phyloP scores from a whole-genome alignment of 2,329 filamentous ascomycete species.

The Colletotrichum costaricense region DNA sequence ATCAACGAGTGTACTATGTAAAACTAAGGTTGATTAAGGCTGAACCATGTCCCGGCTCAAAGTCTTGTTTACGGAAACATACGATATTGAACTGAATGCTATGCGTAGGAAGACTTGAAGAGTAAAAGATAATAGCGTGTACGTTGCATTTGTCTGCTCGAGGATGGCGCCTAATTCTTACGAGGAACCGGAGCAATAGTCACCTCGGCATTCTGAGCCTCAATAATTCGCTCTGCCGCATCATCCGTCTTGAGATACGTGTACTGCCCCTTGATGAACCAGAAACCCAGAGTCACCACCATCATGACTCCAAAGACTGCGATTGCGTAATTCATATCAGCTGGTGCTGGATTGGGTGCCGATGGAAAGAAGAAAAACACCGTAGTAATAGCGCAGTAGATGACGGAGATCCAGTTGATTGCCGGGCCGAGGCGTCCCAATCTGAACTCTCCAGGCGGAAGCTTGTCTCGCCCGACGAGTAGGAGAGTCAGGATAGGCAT shows the following conservation, averaged over 20 bases:
- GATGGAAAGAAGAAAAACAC: conserved; percentile 55
- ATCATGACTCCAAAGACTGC: conserved; percentile 67
- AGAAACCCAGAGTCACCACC: conserved; percentile 60
- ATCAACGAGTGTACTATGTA: no score
- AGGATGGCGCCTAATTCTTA: neutral
- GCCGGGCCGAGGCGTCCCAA: conserved; percentile 57
- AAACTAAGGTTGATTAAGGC: no score
- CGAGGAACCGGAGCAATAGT: neutral
- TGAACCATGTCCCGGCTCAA: no score
- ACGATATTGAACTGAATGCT: no score
- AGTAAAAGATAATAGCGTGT: neutral
- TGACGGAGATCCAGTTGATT: neutral
- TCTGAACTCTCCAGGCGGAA: conserved; percentile 57
- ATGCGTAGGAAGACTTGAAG: neutral
- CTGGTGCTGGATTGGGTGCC: conserved; percentile 53
- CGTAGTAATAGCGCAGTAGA: neutral
- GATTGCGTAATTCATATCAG: conserved; percentile 70
- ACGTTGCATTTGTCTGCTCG: neutral
- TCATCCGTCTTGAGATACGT: conserved; percentile 43
- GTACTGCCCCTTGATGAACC: conserved; percentile 58
- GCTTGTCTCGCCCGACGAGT: conserved; percentile 61
- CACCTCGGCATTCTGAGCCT: conserved; percentile 21
- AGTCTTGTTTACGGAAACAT: no score
- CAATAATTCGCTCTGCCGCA: conserved; percentile 4
- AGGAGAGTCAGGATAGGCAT: conserved; percentile 62